Evolutionary conservation across 805 yeast genomes (phyloP).

Genomic region (Debaryomyces prosopidis): DNA sequence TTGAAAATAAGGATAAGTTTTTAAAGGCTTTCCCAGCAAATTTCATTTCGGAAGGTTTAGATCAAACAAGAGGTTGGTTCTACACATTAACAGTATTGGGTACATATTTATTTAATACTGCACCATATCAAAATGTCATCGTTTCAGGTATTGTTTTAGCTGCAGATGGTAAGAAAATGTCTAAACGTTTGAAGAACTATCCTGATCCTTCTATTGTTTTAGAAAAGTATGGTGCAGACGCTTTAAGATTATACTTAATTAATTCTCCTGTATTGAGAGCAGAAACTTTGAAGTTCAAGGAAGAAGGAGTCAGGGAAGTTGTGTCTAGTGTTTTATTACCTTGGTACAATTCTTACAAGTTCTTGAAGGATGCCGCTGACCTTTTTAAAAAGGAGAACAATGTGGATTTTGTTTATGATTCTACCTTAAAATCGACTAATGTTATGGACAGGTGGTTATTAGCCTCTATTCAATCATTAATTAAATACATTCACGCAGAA

Average conservation of each 20-base stretch:
- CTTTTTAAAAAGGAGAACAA: constrained; percentile 75
- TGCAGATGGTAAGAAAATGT: constrained; percentile 98
- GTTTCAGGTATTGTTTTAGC: constrained; percentile 97
- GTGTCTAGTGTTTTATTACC: constrained; percentile 94
- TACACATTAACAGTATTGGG: constrained; percentile 95
- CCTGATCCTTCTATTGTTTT: constrained; percentile 90
- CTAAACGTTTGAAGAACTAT: constrained; percentile 95
- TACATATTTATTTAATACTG: constrained; percentile 86
- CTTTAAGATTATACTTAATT: constrained; percentile 90
- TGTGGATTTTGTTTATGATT: constrained; percentile 71
- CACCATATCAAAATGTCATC: constrained; percentile 93
- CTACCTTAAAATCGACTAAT: constrained; percentile 63
- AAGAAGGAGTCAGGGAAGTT: constrained; percentile 98
- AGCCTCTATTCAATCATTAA: constrained; percentile 93
- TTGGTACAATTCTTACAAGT: constrained; percentile 98
- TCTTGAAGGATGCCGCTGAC: constrained; percentile 92
- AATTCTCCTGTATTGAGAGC: constrained; percentile 97
- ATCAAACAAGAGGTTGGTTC: constrained; percentile 99
- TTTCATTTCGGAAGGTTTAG: constrained; percentile 97
- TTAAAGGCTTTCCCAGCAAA: constrained; percentile 87
- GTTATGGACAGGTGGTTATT: constrained; percentile 98
- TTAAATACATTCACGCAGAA: constrained; percentile 82
- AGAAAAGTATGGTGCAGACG: constrained; percentile 95
- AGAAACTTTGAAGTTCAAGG: constrained; percentile 94
- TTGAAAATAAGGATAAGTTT: constrained; percentile 77